Conservation (phyloP, 345 rosid species). For the Eucalyptus caleyi region DNA sequence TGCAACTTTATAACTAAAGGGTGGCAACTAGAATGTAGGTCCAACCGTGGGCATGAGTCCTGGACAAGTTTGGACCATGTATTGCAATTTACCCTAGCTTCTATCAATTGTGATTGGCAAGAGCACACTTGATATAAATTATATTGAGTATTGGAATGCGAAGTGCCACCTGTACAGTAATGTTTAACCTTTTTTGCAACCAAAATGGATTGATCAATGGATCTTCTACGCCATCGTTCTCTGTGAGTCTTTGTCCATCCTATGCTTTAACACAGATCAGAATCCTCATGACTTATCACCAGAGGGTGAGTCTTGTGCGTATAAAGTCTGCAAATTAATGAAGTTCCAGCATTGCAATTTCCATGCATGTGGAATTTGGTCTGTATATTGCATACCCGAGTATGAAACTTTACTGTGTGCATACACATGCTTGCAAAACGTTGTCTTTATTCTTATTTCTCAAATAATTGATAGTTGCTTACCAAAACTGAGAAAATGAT, state of each 20-base stretch:
- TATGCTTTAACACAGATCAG: not conserved
- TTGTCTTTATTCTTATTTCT: not conserved
- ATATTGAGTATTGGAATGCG: not conserved
- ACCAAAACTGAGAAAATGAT: not conserved
- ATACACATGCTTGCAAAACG: not conserved
- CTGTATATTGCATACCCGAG: not conserved
- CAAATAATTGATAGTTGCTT: not conserved
- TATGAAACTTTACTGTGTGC: not conserved
- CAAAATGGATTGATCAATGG: not conserved
- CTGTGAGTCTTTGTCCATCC: not conserved
- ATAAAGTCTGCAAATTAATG: not conserved
- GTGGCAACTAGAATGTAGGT: not conserved
- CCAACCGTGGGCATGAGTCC: not conserved
- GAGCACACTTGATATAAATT: not conserved
- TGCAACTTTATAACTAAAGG: not conserved
- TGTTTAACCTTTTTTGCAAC: not conserved
- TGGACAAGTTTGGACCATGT: not conserved
- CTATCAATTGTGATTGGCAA: not conserved
- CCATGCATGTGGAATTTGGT: not conserved
- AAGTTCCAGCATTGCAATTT: not conserved
- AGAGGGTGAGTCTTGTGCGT: not conserved
- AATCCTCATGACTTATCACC: not conserved
- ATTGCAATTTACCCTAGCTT: not conserved
- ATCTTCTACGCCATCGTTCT: not conserved
- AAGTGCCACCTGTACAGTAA: not conserved